Evolutionary conservation across 2,329 filamentous ascomycete species (phyloP).

Genomic region (Aspergillus fischeri): DNA sequence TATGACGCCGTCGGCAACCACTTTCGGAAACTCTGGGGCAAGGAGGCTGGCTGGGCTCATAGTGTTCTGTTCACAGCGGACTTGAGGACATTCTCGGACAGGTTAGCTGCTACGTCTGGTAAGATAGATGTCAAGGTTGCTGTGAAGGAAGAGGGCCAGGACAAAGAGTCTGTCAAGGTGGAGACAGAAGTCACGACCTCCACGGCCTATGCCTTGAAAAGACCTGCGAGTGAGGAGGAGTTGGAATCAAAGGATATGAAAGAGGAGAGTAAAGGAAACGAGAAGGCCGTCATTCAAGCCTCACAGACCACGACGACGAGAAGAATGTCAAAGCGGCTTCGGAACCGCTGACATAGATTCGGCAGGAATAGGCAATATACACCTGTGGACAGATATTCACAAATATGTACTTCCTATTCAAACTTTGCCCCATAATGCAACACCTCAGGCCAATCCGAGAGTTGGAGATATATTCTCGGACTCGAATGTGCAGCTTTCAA

Average conservation of each 20-base stretch:
- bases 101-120: constrained; percentile 41
- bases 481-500: not conserved
- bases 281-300: constrained; percentile 16
- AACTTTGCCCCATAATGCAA: too few species aligned
- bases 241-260: constrained; percentile 17
- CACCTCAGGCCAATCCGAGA: not conserved
- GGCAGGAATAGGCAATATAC: not conserved
- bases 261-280: constrained; percentile 15
- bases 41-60: constrained; percentile 95
- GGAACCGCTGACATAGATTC: constrained; percentile 9
- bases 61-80: constrained; percentile 95
- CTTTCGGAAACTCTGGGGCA: constrained; percentile 85
- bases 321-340: constrained; percentile 30
- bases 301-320: constrained; percentile 23
- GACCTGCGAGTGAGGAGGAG: constrained; percentile 19
- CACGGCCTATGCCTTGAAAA: constrained; percentile 20
- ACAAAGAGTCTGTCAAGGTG: constrained; percentile 24
- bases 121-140: constrained; percentile 29
- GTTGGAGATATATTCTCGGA: too few species aligned
- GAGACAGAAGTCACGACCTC: constrained; percentile 23
- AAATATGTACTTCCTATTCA: not conserved
- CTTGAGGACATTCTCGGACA: constrained; percentile 75
- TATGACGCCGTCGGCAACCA: constrained; percentile 89
- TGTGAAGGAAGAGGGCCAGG: constrained; percentile 23
- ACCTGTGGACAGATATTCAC: not conserved